phyloP scores from a whole-genome alignment of 1,284 basidiomycete genomes.

The Malassezia furfur region DNA sequence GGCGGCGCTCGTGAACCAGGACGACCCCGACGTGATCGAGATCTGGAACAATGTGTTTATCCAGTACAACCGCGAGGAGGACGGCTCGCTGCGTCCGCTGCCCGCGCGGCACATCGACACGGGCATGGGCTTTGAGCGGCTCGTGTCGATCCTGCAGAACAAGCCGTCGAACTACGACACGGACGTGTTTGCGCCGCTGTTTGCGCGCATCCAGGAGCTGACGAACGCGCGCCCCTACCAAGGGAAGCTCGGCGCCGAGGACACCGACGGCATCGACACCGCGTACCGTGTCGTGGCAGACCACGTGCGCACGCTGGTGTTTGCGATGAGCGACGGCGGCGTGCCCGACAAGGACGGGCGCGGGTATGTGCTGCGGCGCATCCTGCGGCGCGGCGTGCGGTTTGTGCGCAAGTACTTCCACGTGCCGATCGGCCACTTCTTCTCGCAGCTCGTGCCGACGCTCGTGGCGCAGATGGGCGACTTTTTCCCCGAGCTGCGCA shows the following conservation, averaged over 20 bases:
- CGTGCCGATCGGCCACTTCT: conserved; percentile 88
- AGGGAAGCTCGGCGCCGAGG: conserved; percentile 86
- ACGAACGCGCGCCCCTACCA: conserved; percentile 77
- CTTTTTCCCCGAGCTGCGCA: conserved; percentile 88
- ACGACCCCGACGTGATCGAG: conserved; percentile 91
- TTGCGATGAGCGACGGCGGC: conserved; percentile 91
- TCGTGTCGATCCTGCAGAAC: conserved; percentile 87
- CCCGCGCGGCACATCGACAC: conserved; percentile 95
- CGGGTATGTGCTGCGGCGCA: conserved; percentile 87
- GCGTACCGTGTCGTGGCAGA: conserved; percentile 95
- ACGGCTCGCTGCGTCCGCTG: conserved; percentile 68
- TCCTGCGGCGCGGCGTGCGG: conserved; percentile 79
- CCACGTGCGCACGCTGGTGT: conserved; percentile 87
- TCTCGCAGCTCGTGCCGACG: conserved; percentile 80
- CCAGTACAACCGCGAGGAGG: conserved; percentile 89
- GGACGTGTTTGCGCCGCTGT: conserved; percentile 84
- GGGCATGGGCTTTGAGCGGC: conserved; percentile 95
- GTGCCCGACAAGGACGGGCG: conserved; percentile 91
- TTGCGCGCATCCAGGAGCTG: conserved; percentile 74
- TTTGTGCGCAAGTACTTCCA: conserved; percentile 92
- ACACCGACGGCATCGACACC: conserved; percentile 87
- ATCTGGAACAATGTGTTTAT: conserved; percentile 99
- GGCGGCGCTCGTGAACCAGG: conserved; percentile 79
- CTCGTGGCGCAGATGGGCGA: conserved; percentile 79
- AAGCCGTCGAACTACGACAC: conserved; percentile 95